Evolutionary conservation across 768 basidiomycete genomes (phyloP), one percentile per base, ranked within the genome.

Genomic region (Trametes elegans): DNA sequence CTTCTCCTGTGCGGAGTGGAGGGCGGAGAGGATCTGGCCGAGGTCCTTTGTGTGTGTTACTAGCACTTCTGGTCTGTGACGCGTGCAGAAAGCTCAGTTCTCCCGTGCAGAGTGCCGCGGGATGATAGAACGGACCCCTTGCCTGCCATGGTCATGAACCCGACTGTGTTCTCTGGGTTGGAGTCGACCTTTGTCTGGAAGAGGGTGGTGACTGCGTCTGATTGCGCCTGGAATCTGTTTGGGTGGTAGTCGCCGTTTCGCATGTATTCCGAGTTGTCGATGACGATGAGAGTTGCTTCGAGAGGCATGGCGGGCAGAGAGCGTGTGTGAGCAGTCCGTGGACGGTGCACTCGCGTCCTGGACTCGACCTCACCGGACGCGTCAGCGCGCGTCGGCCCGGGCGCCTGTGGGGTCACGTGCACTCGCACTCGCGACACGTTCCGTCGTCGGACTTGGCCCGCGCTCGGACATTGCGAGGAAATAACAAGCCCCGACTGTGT

Each of bases 241-340:
- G 93, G 93, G 50, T 76, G 74, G 70, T 93, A 95, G 72, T 95
- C 93, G 10, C 93, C 93, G 67, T 97, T 96, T 53, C 94, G 84
- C 88, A 97, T 97, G 73, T 88, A 95, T 72, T 95, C 93, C 2
- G 93, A 97, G 70, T 98, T 98, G 82, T 99, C 97, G 58, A 98
- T 85, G 13, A 99, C 78, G 76, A 98, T 85, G 85, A 99, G 94
- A 21, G 94, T 96, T 35, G 96, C 95, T 84, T 99, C 95, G 67
- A 97, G 82, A 63, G 93, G 91, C 93, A 97, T 97, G 54, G 69
- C 84, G 77, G 62, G 34, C 29, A 36, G 40, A 26, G 50, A 35
- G 45, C 43, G 21, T 21, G 55, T 41, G 24, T 24, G 26, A 29
- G 46, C 18, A 45, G 42, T 18, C 23, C 40, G 29, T 41, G 43